Conservation (phyloP, 768 basidiomycete genomes). For the Kwoniella sp. region DNA sequence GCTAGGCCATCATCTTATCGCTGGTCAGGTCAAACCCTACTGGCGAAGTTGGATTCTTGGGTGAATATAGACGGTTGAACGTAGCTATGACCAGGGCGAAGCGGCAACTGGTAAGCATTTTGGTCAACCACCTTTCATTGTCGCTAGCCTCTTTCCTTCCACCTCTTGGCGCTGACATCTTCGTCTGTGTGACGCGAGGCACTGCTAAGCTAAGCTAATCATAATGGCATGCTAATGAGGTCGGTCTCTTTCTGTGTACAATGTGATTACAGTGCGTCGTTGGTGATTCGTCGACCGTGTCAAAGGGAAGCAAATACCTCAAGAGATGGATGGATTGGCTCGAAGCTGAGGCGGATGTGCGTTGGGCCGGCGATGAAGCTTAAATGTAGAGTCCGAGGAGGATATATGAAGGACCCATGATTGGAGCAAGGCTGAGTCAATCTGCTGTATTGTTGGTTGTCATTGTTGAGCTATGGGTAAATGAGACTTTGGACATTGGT, state of each 20-base stretch:
- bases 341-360: constrained; percentile 84
- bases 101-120: constrained; percentile 75
- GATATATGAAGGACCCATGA: too few species aligned
- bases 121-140: too few species aligned
- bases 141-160: too few species aligned
- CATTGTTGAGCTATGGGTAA: too few species aligned
- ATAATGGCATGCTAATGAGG: too few species aligned
- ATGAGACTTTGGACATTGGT: too few species aligned
- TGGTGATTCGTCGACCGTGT: constrained; percentile 89
- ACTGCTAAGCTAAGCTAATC: too few species aligned
- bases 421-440: too few species aligned
- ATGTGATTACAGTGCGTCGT: constrained; percentile 78
- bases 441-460: too few species aligned
- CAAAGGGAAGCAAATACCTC: constrained; percentile 78
- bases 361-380: constrained; percentile 66
- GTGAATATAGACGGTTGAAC: constrained; percentile 87
- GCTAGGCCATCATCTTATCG: constrained; percentile 87
- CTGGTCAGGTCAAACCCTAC: constrained; percentile 86
- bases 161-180: too few species aligned
- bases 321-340: constrained; percentile 90
- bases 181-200: too few species aligned
- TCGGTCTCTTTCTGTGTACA: too few species aligned
- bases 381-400: not conserved
- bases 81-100: constrained; percentile 76
- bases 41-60: constrained; percentile 91